Conservation (phyloP, 1,284 basidiomycete genomes). For the Dichomitus squalens region DNA sequence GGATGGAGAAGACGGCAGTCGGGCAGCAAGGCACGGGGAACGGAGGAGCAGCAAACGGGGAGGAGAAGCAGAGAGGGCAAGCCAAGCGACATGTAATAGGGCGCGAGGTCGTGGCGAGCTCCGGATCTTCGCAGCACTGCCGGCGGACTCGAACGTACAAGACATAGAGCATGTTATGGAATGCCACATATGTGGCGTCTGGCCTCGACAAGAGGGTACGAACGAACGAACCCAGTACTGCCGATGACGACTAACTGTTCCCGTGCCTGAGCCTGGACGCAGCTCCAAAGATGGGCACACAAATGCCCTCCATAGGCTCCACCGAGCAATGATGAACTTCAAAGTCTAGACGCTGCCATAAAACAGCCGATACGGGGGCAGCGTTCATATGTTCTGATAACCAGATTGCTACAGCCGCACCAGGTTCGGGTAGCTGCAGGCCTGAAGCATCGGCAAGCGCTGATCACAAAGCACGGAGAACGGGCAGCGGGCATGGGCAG, state of each 20-base stretch:
- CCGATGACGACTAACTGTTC: neutral
- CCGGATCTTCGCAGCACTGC: neutral
- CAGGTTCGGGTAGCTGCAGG: too few species aligned
- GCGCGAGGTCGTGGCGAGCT: neutral
- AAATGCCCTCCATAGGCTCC: neutral
- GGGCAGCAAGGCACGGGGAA: neutral
- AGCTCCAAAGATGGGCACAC: neutral
- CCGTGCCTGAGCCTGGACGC: neutral
- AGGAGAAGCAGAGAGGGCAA: neutral
- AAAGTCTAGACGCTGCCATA: too few species aligned
- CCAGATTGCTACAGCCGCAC: too few species aligned
- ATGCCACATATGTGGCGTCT: neutral
- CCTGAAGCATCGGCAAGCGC: too few species aligned
- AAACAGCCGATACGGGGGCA: too few species aligned
- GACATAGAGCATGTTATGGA: neutral
- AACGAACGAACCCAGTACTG: neutral
- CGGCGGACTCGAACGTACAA: too few species aligned
- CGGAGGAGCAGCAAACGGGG: neutral
- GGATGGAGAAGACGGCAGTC: neutral
- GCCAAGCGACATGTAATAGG: neutral
- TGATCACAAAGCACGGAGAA: too few species aligned
- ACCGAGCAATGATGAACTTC: neutral
- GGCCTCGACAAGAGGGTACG: neutral
- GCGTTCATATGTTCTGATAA: too few species aligned
- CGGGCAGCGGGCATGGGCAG: too few species aligned